Percentiles rank a stretch among this genome's conserved stretches.
Conservation (phyloP, 1,139 yeast genomes). For the Sugiyamaella xylanicola region DNA sequence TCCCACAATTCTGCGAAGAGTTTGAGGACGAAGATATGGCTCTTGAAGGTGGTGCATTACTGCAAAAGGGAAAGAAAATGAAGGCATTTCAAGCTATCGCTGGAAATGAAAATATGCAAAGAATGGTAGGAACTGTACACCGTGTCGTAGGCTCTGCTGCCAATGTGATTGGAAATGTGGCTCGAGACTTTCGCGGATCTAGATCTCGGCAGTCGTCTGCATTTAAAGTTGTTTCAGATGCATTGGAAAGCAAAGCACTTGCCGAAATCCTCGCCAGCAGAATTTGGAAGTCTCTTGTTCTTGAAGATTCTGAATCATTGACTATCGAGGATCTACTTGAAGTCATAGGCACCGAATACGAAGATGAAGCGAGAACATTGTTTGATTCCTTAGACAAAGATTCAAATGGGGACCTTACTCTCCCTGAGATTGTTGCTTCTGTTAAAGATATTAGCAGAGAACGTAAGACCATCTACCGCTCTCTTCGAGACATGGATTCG, state of each 20-base stretch:
- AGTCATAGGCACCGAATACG: slow-evolving; percentile 40
- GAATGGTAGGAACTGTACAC: slow-evolving; percentile 36
- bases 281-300: slow-evolving; percentile 48
- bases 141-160: slow-evolving; percentile 41
- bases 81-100: slow-evolving; percentile 27
- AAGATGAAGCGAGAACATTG: slow-evolving; percentile 41
- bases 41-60: slow-evolving; percentile 38
- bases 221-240: slow-evolving; percentile 41
- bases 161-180: slow-evolving; percentile 38
- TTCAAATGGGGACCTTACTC: slow-evolving; percentile 44
- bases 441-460: slow-evolving; percentile 43
- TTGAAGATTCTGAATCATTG: slow-evolving; percentile 44
- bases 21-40: slow-evolving; percentile 44
- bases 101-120: slow-evolving; percentile 33
- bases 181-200: slow-evolving; percentile 34
- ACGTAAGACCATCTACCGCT: slow-evolving; percentile 42
- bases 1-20: slow-evolving; percentile 44
- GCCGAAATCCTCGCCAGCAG: slow-evolving; percentile 44
- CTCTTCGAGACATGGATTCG: slow-evolving; percentile 46
- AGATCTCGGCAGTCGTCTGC: slow-evolving; percentile 25
- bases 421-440: slow-evolving; percentile 44
- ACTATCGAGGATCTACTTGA: slow-evolving; percentile 44
- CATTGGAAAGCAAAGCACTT: slow-evolving; percentile 38
- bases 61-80: slow-evolving; percentile 30
- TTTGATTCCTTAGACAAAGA: slow-evolving; percentile 44